A percentile compares a stretch with the other conserved stretches of the same genome.
Evolutionary conservation across 495 filamentous ascomycete species (phyloP).

Genomic region (Amorphotheca resinae): DNA sequence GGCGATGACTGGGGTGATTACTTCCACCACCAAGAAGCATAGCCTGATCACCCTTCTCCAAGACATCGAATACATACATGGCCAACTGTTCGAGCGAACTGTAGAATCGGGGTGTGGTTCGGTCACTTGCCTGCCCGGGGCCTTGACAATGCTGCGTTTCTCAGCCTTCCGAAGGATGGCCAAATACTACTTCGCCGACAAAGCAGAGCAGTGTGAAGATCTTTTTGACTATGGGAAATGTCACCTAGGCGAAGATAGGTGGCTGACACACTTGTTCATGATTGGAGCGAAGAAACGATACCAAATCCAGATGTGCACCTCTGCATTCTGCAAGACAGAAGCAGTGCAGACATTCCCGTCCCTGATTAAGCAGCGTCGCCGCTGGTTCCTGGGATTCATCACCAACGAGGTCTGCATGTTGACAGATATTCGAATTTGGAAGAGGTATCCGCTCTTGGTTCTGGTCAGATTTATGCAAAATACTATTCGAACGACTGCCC

Average conservation of each 20-base stretch:
- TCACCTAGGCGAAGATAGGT: conserved; percentile 91
- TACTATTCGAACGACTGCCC: conserved; percentile 87
- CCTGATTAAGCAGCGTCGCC: conserved; percentile 85
- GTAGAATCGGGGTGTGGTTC: conserved; percentile 93
- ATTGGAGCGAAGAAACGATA: conserved; percentile 86
- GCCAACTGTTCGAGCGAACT: conserved; percentile 91
- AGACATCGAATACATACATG: conserved; percentile 97
- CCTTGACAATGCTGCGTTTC: conserved; percentile 88
- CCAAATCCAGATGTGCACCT: conserved; percentile 95
- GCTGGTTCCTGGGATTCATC: conserved; percentile 97
- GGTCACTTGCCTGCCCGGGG: conserved; percentile 90
- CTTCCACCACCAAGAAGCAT: conserved; percentile 82
- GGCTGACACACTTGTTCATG: conserved; percentile 99
- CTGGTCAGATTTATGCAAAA: conserved; percentile 89
- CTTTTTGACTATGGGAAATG: conserved; percentile 95
- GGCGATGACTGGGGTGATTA: conserved; percentile 97
- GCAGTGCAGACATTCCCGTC: conserved; percentile 80
- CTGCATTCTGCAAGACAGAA: conserved; percentile 97
- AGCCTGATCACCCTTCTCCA: conserved; percentile 85
- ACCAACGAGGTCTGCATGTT: conserved; percentile 99
- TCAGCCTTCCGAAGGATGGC: conserved; percentile 96
- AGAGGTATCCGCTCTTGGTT: conserved; percentile 79
- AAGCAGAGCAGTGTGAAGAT: conserved; percentile 90
- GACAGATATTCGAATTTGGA: conserved; percentile 87
- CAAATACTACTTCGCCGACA: conserved; percentile 98